Percentiles rank a stretch among this genome's conserved stretches.
These are phyloP conservation scores for Colletotrichum liaoningense DNA, from an alignment of 2,329 filamentous ascomycete species.

Conservation along the genomic window DNA sequence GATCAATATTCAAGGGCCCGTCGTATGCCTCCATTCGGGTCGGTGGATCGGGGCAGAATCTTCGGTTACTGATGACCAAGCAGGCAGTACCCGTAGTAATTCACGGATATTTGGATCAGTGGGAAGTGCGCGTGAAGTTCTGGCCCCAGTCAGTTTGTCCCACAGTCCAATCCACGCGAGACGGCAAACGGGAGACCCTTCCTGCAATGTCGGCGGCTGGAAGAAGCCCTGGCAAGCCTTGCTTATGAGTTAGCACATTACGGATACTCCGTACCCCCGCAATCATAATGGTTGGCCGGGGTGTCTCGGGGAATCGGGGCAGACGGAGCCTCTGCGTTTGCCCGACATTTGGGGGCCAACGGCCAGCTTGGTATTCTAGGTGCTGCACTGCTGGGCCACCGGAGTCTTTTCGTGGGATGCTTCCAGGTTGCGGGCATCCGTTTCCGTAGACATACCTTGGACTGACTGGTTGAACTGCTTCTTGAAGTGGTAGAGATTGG, in stretches of 20 bases:
- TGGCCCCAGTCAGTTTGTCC: not conserved
- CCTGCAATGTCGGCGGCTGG: not conserved
- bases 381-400: not conserved
- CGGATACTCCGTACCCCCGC: not conserved
- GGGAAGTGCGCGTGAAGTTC: no score
- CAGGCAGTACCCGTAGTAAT: not conserved
- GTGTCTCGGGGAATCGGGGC: not conserved
- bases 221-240: not conserved
- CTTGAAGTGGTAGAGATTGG: not conserved
- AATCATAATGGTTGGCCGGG: constrained; percentile 11
- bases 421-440: not conserved
- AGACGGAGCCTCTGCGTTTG: constrained; percentile 15
- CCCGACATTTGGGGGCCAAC: not conserved
- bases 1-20: not conserved
- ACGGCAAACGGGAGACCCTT: constrained; percentile 5
- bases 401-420: constrained; percentile 32
- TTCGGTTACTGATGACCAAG: not conserved
- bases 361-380: not conserved
- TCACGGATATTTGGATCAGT: not conserved
- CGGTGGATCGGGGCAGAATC: not conserved
- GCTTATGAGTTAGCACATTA: not conserved
- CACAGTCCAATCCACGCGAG: not conserved
- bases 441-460: not conserved
- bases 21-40: not conserved
- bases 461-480: not conserved